Base-by-base conservation (phyloP, 2,329 filamentous ascomycete genomes). In the Alternaria novae-zelandiae region DNA sequence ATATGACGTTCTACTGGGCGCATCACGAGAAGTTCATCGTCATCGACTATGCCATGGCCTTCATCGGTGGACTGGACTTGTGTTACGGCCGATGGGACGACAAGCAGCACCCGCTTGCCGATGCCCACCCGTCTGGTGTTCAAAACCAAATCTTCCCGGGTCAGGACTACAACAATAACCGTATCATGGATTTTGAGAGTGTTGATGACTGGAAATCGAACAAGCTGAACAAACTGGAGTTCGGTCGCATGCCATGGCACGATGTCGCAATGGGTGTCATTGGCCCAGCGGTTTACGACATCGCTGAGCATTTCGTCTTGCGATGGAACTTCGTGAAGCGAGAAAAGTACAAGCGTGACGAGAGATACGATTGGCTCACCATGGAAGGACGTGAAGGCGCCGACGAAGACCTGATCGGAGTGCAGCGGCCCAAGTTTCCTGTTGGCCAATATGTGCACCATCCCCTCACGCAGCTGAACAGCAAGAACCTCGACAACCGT, bases 11-110 rank as follows among this genome's bases (percentile, higher is more conserved):
- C 75, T 97, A 97, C 82, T 98, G 95, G 89, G 96, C 96, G 0
- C 96, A 99, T 77, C 96, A 99, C 78, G 96, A 99, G 74, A 99
- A 99, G 78, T 96, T 97, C 76, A 91, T 98, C 58, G 92, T 99
- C 17, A 91, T 98, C 57, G 96, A 98, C 81, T 97, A 97, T 75
- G 87, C 90, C 15, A 82, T 95, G 71, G 96, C 94, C 13, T 98
- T 98, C 75, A 95, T 98, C 62, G 96, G 96, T 56, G 96, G 96
- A 0, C 85, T 99, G 6, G 96, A 99, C 81, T 84, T 98, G 30
- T 99, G 96, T 80, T 99, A 97, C 77, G 96, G 96, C 9, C 89
- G 96, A 57, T 98, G 94, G 94, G 96, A 99, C 74, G 87, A 87
- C 59, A 88, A 91, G 67, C 92, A 97, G 74, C 96, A 98, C 80